Conservation (phyloP, 1,284 basidiomycete genomes). For the Lentinus polychrous region DNA sequence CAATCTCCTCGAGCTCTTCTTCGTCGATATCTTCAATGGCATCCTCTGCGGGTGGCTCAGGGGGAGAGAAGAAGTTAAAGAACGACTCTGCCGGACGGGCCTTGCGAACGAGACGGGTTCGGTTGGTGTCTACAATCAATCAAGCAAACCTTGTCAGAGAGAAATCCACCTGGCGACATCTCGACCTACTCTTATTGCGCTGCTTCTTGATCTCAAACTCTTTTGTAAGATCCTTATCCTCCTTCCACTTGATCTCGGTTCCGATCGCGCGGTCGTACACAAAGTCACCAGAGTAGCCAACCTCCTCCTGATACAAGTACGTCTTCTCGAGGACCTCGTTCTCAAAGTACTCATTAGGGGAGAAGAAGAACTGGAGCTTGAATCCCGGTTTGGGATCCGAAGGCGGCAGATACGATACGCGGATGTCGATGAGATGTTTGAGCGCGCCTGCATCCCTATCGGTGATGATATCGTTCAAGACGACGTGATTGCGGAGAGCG, state of each 20-base stretch:
- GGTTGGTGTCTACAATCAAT: constrained; percentile 74
- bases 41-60: constrained; percentile 68
- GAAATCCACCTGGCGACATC: constrained; percentile 8
- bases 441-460: constrained; percentile 84
- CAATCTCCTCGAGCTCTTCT: constrained; percentile 85
- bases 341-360: constrained; percentile 83
- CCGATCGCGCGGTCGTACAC: constrained; percentile 93
- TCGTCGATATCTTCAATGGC: constrained; percentile 72
- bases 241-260: constrained; percentile 93
- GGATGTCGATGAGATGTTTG: constrained; percentile 63
- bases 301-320: constrained; percentile 91
- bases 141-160: constrained; percentile 2
- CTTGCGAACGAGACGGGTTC: constrained; percentile 88
- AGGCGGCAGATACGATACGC: constrained; percentile 58
- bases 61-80: constrained; percentile 96
- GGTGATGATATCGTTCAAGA: constrained; percentile 85
- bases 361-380: constrained; percentile 84
- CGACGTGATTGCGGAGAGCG: constrained; percentile 87
- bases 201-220: constrained; percentile 99
- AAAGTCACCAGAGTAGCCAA: constrained; percentile 92
- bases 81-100: constrained; percentile 86
- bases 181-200: constrained; percentile 86
- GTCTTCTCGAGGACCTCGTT: constrained; percentile 87
- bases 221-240: constrained; percentile 96
- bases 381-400: constrained; percentile 80